Percentiles rank a stretch among this genome's conserved stretches.
Conservation (phyloP, 2,329 filamentous ascomycete genomes). For the Tolypocladium inflatum region DNA sequence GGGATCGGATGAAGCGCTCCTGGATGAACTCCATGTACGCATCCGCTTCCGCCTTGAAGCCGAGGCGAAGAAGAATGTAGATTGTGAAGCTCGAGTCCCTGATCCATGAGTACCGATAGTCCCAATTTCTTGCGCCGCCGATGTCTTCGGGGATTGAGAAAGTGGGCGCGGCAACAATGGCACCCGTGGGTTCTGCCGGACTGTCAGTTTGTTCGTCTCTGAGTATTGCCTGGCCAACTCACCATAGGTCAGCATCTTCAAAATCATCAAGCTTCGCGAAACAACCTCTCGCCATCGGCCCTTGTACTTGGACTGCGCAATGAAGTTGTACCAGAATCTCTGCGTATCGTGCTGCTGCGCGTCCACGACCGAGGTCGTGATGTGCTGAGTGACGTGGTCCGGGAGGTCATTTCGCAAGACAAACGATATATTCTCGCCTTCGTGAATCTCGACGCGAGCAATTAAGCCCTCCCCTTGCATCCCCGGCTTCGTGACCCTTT, state of each 20-base stretch:
- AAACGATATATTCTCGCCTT: slow-evolving; percentile 62
- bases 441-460: slow-evolving; percentile 47
- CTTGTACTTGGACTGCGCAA: slow-evolving; percentile 59
- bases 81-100: slow-evolving; percentile 70
- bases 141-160: slow-evolving; percentile 71
- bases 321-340: slow-evolving; percentile 65
- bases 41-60: slow-evolving; percentile 66
- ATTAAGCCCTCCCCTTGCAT: slow-evolving; percentile 55
- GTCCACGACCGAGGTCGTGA: slow-evolving; percentile 50
- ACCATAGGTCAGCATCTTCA: slow-evolving; percentile 65
- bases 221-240: not conserved
- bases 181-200: slow-evolving; percentile 57
- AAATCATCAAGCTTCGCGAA: slow-evolving; percentile 58
- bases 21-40: slow-evolving; percentile 73
- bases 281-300: slow-evolving; percentile 67
- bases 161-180: slow-evolving; percentile 66
- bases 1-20: slow-evolving; percentile 55
- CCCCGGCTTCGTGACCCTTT: slow-evolving; percentile 38
- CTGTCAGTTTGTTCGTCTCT: not conserved
- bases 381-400: slow-evolving; percentile 45
- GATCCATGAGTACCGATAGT: slow-evolving; percentile 72
- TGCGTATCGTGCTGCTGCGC: slow-evolving; percentile 60
- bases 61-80: slow-evolving; percentile 67
- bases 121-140: slow-evolving; percentile 58
- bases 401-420: slow-evolving; percentile 54